Conservation (phyloP, 1,284 basidiomycete species). For the Ceratobasidium sp. region DNA sequence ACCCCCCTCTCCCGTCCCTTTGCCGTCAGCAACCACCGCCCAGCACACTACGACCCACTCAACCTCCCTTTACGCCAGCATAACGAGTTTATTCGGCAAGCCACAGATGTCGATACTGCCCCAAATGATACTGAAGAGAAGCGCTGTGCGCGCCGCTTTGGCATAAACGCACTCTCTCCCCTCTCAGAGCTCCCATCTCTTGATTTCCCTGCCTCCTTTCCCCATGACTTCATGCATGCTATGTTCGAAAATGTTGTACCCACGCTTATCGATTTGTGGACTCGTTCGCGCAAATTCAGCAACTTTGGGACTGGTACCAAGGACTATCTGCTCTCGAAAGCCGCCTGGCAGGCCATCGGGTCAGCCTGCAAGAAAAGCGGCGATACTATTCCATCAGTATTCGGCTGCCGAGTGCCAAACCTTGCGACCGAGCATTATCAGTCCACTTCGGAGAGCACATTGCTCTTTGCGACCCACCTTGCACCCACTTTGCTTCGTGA, state of each 20-base stretch:
- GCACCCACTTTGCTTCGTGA: slow-evolving; percentile 58
- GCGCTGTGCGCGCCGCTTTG: not conserved
- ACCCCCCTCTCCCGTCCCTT: slow-evolving; percentile 31
- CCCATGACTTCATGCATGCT: slow-evolving; percentile 50
- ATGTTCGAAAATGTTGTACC: slow-evolving; percentile 47
- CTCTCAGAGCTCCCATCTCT: slow-evolving; percentile 29
- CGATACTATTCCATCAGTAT: slow-evolving; percentile 59
- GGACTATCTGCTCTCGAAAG: not conserved
- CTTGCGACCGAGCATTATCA: slow-evolving; percentile 54
- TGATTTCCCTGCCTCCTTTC: slow-evolving; percentile 45
- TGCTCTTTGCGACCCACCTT: slow-evolving; percentile 59
- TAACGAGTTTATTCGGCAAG: not conserved
- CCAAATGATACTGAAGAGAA: not conserved
- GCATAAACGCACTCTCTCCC: slow-evolving; percentile 43
- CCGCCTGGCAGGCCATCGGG: too few species aligned
- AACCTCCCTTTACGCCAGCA: slow-evolving; percentile 41
- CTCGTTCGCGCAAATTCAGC: not conserved
- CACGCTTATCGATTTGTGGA: slow-evolving; percentile 46
- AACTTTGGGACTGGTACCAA: slow-evolving; percentile 1
- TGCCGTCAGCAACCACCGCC: not conserved
- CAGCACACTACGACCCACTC: not conserved
- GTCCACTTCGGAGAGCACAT: slow-evolving; percentile 55
- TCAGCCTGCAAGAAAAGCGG: slow-evolving; percentile 60
- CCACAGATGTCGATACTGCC: not conserved
- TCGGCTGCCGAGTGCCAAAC: slow-evolving; percentile 59